A percentile compares a stretch with the other conserved stretches of the same genome.
These are phyloP conservation scores for Lenwebbia sp. DNA, from an alignment of 345 rosid species.

Conservation along the genomic window DNA sequence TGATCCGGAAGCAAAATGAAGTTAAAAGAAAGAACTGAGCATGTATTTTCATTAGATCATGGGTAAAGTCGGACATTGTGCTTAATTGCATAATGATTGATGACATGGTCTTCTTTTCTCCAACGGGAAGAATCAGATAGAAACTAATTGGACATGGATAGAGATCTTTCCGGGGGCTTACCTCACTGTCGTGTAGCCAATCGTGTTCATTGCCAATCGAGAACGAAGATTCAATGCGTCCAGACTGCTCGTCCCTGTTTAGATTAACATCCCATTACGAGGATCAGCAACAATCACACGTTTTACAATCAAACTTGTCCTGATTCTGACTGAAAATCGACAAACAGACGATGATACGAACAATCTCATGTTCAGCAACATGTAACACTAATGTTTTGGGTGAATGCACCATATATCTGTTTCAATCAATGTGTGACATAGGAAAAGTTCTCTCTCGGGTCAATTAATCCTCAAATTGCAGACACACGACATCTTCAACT, in stretches of 20 bases:
- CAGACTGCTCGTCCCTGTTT: slow-evolving; percentile 20
- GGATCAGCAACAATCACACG: background rate
- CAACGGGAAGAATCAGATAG: background rate
- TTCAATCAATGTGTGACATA: background rate
- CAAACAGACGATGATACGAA: background rate
- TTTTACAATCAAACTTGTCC: background rate
- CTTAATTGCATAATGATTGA: background rate
- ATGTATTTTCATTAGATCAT: background rate
- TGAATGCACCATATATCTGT: background rate
- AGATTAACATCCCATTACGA: background rate
- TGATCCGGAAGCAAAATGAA: background rate
- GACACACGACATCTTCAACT: background rate
- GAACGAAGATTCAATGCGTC: slow-evolving; percentile 7
- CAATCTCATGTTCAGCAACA: background rate
- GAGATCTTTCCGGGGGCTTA: slow-evolving; percentile 2
- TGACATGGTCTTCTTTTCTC: background rate
- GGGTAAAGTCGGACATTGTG: background rate
- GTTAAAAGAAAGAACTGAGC: background rate
- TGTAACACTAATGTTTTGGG: background rate
- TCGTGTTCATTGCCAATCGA: slow-evolving; percentile 9
- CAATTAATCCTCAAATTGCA: background rate
- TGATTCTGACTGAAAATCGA: background rate
- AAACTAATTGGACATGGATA: background rate
- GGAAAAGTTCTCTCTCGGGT: background rate
- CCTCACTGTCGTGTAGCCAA: slow-evolving; percentile 6